Conservation (phyloP, 441 rosid species). For the Pelargonium myrrhifolium region DNA sequence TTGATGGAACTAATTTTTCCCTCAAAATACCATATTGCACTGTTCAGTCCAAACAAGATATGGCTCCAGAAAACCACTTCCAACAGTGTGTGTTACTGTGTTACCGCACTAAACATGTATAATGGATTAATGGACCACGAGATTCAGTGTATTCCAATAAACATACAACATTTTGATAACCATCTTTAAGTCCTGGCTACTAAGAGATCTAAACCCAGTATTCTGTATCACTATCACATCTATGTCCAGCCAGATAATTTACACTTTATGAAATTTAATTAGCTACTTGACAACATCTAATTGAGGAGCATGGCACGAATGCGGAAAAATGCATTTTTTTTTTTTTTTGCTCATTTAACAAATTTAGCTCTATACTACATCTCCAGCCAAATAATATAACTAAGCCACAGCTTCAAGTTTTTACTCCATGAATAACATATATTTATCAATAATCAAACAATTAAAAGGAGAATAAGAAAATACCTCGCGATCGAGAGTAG, state of each 20-base stretch:
- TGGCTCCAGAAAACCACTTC: not conserved
- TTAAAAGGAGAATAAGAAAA: not conserved
- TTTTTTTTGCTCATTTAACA: not conserved
- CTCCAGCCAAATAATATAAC: not conserved
- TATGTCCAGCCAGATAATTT: not conserved
- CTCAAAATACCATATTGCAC: no score
- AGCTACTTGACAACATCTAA: not conserved
- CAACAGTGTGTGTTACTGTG: no score
- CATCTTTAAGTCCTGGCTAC: not conserved
- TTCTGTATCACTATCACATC: not conserved
- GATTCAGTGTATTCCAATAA: not conserved
- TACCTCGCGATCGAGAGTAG: slow-evolving; percentile 66
- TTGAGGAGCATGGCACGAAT: not conserved
- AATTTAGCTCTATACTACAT: not conserved
- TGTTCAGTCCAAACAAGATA: no score
- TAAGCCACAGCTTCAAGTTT: not conserved
- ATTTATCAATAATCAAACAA: not conserved
- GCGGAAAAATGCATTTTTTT: no score
- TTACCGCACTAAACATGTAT: not conserved
- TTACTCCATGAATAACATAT: not conserved
- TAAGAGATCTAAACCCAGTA: not conserved
- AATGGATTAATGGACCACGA: not conserved
- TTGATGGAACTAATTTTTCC: no score
- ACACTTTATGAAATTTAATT: no score
- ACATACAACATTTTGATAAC: not conserved